Evolutionary conservation across 2,329 filamentous ascomycete species (phyloP).

Genomic region (Capronia coronata): DNA sequence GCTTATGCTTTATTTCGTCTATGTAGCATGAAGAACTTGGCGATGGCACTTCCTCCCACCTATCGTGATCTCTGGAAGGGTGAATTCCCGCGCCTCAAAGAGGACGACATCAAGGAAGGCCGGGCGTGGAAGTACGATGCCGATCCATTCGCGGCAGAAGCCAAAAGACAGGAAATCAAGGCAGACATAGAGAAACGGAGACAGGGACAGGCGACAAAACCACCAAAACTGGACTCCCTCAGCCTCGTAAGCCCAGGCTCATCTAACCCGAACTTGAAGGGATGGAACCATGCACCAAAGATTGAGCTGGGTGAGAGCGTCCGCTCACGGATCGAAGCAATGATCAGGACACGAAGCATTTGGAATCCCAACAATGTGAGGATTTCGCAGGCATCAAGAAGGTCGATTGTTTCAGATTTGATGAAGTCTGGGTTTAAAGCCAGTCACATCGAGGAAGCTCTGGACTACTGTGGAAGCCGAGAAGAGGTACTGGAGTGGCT

Average conservation of each 20-base stretch:
- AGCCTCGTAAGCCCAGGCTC: conserved; percentile 20
- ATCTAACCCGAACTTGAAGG: conserved; percentile 52
- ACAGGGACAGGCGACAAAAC: conserved; percentile 55
- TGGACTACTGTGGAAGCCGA: conserved; percentile 77
- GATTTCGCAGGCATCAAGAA: conserved; percentile 54
- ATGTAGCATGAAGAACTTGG: conserved; percentile 91
- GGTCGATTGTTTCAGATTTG: conserved; percentile 64
- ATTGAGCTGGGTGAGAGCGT: conserved; percentile 87
- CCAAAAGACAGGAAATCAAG: conserved; percentile 71
- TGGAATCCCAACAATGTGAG: conserved; percentile 79
- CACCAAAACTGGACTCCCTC: conserved; percentile 49
- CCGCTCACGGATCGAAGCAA: conserved; percentile 67
- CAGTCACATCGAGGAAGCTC: conserved; percentile 83
- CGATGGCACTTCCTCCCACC: conserved; percentile 86
- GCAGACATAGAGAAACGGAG: conserved; percentile 71
- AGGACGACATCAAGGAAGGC: conserved; percentile 68
- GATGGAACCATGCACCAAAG: conserved; percentile 76
- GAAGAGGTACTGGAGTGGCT: conserved; percentile 95
- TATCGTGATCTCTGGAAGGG: conserved; percentile 87
- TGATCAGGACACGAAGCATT: conserved; percentile 69
- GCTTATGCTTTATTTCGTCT: conserved; percentile 87
- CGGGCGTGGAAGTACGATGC: conserved; percentile 88
- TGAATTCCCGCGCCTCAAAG: conserved; percentile 76
- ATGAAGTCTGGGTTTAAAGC: conserved; percentile 74
- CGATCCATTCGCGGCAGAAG: conserved; percentile 76